phyloP scores from a whole-genome alignment of 164 flowering plant genomes.

The Piper betle region DNA sequence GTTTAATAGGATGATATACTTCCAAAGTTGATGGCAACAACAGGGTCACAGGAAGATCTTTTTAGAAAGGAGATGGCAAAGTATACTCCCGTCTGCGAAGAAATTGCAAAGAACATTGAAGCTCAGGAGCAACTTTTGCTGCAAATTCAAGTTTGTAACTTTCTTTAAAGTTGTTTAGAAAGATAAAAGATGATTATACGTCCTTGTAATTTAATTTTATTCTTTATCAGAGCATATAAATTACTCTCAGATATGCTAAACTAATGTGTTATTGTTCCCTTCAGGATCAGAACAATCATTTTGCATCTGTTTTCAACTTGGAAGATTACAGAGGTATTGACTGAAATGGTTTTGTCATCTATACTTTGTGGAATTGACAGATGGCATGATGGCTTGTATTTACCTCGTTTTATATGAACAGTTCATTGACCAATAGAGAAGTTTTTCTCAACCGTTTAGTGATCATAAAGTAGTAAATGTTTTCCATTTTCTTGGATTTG shows the following conservation, averaged over 20 bases:
- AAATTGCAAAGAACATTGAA: slow-evolving; percentile 70
- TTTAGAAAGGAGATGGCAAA: slow-evolving; percentile 87
- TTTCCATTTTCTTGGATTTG: too few species aligned
- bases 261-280: slow-evolving; percentile 5
- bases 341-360: too few species aligned
- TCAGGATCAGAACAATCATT: slow-evolving; percentile 89
- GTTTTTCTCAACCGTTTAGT: too few species aligned
- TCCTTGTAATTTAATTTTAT: too few species aligned
- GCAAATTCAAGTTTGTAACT: slow-evolving; percentile 66
- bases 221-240: too few species aligned
- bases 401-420: too few species aligned
- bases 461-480: too few species aligned
- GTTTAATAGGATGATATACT: slow-evolving; percentile 83
- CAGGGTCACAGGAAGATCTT: slow-evolving; percentile 88
- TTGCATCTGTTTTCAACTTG: slow-evolving; percentile 72
- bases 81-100: slow-evolving; percentile 74
- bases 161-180: neutral
- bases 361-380: too few species aligned
- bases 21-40: slow-evolving; percentile 89
- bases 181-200: neutral
- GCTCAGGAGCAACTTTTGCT: slow-evolving; percentile 80
- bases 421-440: too few species aligned
- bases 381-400: too few species aligned
- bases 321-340: slow-evolving; percentile 87
- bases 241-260: neutral